A percentile compares a stretch with the other conserved stretches of the same genome.
Evolutionary conservation across 768 basidiomycete genomes (phyloP).

Genomic region (Melanogaster broomeanus): DNA sequence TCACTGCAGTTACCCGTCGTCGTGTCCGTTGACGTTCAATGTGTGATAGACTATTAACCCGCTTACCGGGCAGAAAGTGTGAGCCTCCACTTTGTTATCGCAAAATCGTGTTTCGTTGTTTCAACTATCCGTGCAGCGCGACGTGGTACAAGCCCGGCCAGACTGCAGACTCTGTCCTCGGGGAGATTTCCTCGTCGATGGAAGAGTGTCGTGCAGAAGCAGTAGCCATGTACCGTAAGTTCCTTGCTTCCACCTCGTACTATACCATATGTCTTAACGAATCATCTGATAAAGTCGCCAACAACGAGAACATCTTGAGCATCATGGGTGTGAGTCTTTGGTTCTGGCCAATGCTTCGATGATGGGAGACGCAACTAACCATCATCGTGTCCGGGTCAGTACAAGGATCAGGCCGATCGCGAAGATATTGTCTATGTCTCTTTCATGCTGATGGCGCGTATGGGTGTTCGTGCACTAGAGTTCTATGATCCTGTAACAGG

Average conservation of each 20-base stretch:
- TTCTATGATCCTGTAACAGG: conserved; percentile 78
- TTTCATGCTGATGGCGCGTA: conserved; percentile 86
- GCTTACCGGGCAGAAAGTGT: conserved; percentile 77
- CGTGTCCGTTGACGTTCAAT: background rate
- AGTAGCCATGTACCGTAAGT: conserved; percentile 77
- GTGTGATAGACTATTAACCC: conserved; percentile 72
- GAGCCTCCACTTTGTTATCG: conserved; percentile 19
- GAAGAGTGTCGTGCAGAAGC: conserved; percentile 94
- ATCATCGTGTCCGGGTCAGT: conserved; percentile 41
- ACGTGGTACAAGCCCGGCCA: conserved; percentile 92
- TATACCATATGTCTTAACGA: background rate
- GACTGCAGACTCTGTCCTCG: conserved; percentile 78
- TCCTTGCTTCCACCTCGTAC: background rate
- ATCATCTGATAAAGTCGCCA: conserved; percentile 50
- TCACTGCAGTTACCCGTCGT: background rate
- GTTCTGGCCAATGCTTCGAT: background rate
- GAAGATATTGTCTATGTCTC: conserved; percentile 82
- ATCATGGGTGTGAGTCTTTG: conserved; percentile 68
- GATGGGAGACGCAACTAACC: background rate
- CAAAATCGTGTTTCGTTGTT: background rate
- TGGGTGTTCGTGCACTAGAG: conserved; percentile 76
- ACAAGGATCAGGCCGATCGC: conserved; percentile 62
- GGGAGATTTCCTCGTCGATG: conserved; percentile 87
- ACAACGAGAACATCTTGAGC: conserved; percentile 73
- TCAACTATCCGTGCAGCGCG: conserved; percentile 40